Conservation (phyloP, 2,329 filamentous ascomycete species). For the Pleomassaria siparia region DNA sequence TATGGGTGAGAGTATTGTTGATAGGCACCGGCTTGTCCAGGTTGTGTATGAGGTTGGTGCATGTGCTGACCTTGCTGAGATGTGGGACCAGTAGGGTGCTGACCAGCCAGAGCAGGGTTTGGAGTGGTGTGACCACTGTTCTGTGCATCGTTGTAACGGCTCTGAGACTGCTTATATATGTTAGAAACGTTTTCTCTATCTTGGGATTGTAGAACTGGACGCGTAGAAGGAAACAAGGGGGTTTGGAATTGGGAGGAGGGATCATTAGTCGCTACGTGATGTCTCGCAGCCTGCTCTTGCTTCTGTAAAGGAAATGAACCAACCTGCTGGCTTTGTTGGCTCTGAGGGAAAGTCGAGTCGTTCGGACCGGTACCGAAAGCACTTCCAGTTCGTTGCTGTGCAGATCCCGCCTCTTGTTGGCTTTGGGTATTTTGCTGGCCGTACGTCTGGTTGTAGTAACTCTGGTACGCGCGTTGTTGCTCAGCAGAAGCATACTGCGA, state of each 20-base stretch:
- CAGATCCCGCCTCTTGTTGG: conserved; percentile 68
- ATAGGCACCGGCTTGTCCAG: conserved; percentile 45
- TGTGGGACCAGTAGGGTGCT: conserved; percentile 52
- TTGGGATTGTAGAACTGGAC: background rate
- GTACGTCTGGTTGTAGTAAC: conserved; percentile 64
- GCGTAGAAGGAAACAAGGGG: background rate
- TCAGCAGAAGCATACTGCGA: conserved; percentile 78
- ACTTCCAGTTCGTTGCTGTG: conserved; percentile 75
- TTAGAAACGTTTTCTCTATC: conserved; percentile 9
- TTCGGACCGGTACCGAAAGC: conserved; percentile 67
- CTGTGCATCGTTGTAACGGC: conserved; percentile 73
- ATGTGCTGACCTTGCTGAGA: conserved; percentile 44
- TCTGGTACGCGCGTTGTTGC: conserved; percentile 71
- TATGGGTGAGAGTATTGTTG: conserved; percentile 60
- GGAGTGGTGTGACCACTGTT: conserved; percentile 90
- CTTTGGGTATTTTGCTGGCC: conserved; percentile 54
- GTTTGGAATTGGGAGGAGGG: background rate
- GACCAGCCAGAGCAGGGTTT: conserved; percentile 68
- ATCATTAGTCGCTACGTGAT: background rate
- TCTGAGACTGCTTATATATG: conserved; percentile 53
- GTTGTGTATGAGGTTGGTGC: conserved; percentile 55
- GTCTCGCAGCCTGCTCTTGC: background rate
- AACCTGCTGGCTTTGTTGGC: conserved; percentile 62
- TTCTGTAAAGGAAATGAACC: conserved; percentile 16
- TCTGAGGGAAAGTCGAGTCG: conserved; percentile 64